Evolutionary conservation across 371 early-diverging fungal genomes (phyloP).

Genomic region (Mucor sp.): DNA sequence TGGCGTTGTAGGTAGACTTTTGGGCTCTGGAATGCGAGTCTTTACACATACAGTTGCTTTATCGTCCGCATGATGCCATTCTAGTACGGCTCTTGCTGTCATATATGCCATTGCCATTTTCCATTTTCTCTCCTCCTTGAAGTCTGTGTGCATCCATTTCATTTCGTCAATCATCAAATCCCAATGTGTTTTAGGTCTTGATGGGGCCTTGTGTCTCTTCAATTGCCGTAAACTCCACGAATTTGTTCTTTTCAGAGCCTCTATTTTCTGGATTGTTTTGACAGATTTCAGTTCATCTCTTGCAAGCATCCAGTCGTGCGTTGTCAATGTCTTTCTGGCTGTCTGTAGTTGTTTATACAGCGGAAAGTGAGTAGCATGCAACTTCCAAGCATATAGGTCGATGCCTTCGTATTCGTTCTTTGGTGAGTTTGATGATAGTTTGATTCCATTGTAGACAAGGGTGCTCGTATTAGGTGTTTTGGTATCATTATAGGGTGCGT

Average conservation of each 20-base stretch:
- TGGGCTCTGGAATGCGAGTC: conserved; percentile 13
- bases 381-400: conserved; percentile 73
- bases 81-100: conserved; percentile 75
- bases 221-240: conserved; percentile 85
- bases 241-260: conserved; percentile 75
- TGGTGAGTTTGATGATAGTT: conserved; percentile 24
- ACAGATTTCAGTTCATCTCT: conserved; percentile 82
- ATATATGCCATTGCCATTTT: conserved; percentile 77
- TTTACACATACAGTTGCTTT: conserved; percentile 70
- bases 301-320: conserved; percentile 86
- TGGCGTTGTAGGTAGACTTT: not conserved
- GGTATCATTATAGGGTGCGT: not conserved
- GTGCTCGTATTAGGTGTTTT: conserved; percentile 54
- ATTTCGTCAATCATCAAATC: conserved; percentile 88
- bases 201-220: conserved; percentile 68
- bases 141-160: conserved; percentile 89
- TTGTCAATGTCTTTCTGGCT: conserved; percentile 73
- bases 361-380: conserved; percentile 72
- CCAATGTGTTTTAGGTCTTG: conserved; percentile 85
- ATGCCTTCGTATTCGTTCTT: conserved; percentile 31
- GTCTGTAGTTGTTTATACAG: conserved; percentile 66
- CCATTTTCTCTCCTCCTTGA: conserved; percentile 85
- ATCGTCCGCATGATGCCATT: conserved; percentile 79
- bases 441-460: conserved; percentile 69
- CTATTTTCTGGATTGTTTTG: conserved; percentile 76